Evolutionary conservation across 352 stramenopile genomes (phyloP).

Genomic region (Hyaloperonospora brassicae): DNA sequence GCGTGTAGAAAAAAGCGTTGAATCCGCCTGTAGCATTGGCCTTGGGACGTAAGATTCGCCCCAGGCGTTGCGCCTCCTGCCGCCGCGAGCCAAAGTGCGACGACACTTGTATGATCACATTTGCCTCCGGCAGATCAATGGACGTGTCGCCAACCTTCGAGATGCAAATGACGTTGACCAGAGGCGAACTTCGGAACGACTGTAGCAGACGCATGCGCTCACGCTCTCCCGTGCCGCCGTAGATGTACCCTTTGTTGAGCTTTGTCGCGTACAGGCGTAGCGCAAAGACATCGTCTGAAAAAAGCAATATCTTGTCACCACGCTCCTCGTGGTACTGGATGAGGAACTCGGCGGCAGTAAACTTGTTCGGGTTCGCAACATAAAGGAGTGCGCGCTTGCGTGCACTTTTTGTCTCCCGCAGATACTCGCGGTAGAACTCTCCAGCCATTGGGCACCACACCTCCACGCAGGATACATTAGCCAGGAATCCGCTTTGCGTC

Average conservation of each 20-base stretch:
- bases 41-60: slow-evolving; percentile 98
- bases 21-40: slow-evolving; percentile 92
- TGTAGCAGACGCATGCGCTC: slow-evolving; percentile 84
- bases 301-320: slow-evolving; percentile 98
- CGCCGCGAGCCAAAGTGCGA: slow-evolving; percentile 98
- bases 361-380: slow-evolving; percentile 98
- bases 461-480: slow-evolving; percentile 97
- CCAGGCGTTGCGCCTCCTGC: slow-evolving; percentile 98
- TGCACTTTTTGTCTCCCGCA: slow-evolving; percentile 82
- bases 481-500: slow-evolving; percentile 94
- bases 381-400: slow-evolving; percentile 94
- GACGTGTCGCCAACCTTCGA: slow-evolving; percentile 97
- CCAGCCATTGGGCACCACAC: slow-evolving; percentile 98
- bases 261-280: slow-evolving; percentile 92
- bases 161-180: slow-evolving; percentile 88
- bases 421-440: slow-evolving; percentile 93
- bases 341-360: slow-evolving; percentile 92
- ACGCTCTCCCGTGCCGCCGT: slow-evolving; percentile 92
- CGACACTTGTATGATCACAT: slow-evolving; percentile 99
- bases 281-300: slow-evolving; percentile 98
- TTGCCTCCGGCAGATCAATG: slow-evolving; percentile 99
- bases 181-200: slow-evolving; percentile 75
- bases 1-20: slow-evolving; percentile 99
- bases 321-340: slow-evolving; percentile 96
- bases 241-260: slow-evolving; percentile 91